phyloP scores from a whole-genome alignment of 2,329 filamentous ascomycete species.

The Didymella sp. region DNA sequence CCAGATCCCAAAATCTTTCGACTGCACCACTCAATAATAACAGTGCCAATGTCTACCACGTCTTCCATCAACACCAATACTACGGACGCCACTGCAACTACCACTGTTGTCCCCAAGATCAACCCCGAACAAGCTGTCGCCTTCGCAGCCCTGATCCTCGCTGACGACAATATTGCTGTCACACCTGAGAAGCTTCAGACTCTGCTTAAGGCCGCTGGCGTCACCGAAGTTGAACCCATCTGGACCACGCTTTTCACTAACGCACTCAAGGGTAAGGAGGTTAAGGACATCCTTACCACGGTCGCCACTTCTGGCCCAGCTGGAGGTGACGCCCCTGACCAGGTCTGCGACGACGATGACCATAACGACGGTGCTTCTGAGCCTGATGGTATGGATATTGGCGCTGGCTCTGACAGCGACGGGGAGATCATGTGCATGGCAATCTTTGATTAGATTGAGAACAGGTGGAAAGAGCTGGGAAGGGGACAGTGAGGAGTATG shows the following conservation, averaged over 20 bases:
- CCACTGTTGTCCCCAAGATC: slow-evolving; percentile 3
- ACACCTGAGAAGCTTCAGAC: slow-evolving; percentile 95
- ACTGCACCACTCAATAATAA: neutral
- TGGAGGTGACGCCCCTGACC: slow-evolving; percentile 9
- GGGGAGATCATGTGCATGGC: neutral
- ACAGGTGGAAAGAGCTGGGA: neutral
- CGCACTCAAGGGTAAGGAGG: slow-evolving; percentile 88
- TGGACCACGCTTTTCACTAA: slow-evolving; percentile 97
- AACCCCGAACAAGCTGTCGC: slow-evolving; percentile 70
- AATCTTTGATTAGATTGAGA: neutral
- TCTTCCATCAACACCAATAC: neutral
- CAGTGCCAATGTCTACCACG: slow-evolving; percentile 11
- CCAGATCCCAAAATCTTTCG: too few species aligned
- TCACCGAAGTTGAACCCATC: slow-evolving; percentile 93
- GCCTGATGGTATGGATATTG: neutral
- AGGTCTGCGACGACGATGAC: neutral
- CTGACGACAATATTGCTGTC: slow-evolving; percentile 94
- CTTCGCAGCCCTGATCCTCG: slow-evolving; percentile 98
- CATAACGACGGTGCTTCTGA: neutral
- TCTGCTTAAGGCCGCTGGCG: slow-evolving; percentile 85
- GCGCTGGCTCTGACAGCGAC: neutral
- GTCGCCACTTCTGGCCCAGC: slow-evolving; percentile 62
- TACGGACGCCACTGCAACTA: neutral
- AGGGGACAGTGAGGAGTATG: neutral
- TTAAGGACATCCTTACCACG: slow-evolving; percentile 84